Evolutionary conservation across 108 stramenopile species (phyloP).

Genomic region (Mayamaea pseudoterrestris): DNA sequence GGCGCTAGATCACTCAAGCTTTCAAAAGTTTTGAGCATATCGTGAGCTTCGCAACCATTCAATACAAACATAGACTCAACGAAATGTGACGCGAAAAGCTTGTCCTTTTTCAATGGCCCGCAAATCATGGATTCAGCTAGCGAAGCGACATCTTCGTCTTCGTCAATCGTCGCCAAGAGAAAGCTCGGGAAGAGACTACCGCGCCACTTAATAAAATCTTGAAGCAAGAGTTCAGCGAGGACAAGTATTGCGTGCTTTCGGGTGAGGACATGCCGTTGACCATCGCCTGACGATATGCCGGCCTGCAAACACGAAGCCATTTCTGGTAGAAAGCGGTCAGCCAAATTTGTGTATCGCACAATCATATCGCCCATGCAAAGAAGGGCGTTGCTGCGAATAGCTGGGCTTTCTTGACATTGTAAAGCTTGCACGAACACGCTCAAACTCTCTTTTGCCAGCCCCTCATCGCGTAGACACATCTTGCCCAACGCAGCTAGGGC

Average conservation of each 20-base stretch:
- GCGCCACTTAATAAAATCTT: slow-evolving; percentile 95
- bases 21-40: slow-evolving; percentile 42
- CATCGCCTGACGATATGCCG: slow-evolving; percentile 12
- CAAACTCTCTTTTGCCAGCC: slow-evolving; percentile 63
- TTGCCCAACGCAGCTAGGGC: slow-evolving; percentile 82
- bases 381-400: slow-evolving; percentile 82
- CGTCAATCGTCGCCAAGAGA: slow-evolving; percentile 81
- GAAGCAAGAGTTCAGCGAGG: slow-evolving; percentile 73
- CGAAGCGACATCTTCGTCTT: slow-evolving; percentile 67
- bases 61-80: slow-evolving; percentile 88
- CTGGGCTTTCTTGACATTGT: slow-evolving; percentile 20
- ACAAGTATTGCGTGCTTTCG: slow-evolving; percentile 84
- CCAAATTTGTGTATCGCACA: slow-evolving; percentile 83
- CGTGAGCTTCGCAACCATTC: slow-evolving; percentile 83
- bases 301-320: slow-evolving; percentile 88
- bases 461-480: slow-evolving; percentile 81
- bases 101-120: slow-evolving; percentile 74
- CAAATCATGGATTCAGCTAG: slow-evolving; percentile 63
- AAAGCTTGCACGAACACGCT: slow-evolving; percentile 83
- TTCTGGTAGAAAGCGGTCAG: slow-evolving; percentile 81
- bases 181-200: slow-evolving; percentile 83
- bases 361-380: slow-evolving; percentile 87
- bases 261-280: too few species aligned
- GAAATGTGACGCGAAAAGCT: slow-evolving; percentile 77
- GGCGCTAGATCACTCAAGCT: slow-evolving; percentile 24